phyloP scores from a whole-genome alignment of 371 early-diverging fungal species.

The Lichtheimia corymbifera region DNA sequence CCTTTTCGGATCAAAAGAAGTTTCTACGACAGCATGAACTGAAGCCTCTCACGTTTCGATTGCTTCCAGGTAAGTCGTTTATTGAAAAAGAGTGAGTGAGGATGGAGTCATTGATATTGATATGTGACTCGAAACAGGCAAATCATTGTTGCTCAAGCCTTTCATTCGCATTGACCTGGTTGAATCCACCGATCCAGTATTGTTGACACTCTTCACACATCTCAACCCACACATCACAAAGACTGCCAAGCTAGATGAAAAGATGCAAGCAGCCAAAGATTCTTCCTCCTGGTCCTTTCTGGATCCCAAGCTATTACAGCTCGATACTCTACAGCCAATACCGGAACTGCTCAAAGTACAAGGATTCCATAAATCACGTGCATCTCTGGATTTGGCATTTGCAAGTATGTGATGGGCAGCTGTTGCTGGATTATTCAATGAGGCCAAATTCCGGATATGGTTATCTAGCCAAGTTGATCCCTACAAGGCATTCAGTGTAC shows the following conservation, averaged over 20 bases:
- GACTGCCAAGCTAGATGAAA: slow-evolving; percentile 45
- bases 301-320: slow-evolving; percentile 14
- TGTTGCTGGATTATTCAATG: slow-evolving; percentile 53
- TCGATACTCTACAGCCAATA: slow-evolving; percentile 25
- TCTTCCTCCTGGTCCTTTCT: not conserved
- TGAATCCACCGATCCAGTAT: slow-evolving; percentile 42
- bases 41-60: slow-evolving; percentile 52
- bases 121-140: slow-evolving; percentile 4
- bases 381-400: slow-evolving; percentile 63
- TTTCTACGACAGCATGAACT: slow-evolving; percentile 39
- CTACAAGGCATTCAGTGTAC: slow-evolving; percentile 43
- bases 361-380: slow-evolving; percentile 50
- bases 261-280: slow-evolving; percentile 4
- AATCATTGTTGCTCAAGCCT: slow-evolving; percentile 62
- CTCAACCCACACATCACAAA: slow-evolving; percentile 60
- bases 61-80: slow-evolving; percentile 7
- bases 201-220: slow-evolving; percentile 60
- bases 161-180: slow-evolving; percentile 66
- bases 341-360: slow-evolving; percentile 31
- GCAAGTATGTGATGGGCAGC: slow-evolving; percentile 73
- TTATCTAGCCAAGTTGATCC: slow-evolving; percentile 50
- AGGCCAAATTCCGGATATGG: slow-evolving; percentile 51
- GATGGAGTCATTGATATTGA: not conserved
- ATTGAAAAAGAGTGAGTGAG: too few species aligned
- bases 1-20: slow-evolving; percentile 52